phyloP scores from a whole-genome alignment of 1,139 yeast species.

The Candida pseudoviswanathii region DNA sequence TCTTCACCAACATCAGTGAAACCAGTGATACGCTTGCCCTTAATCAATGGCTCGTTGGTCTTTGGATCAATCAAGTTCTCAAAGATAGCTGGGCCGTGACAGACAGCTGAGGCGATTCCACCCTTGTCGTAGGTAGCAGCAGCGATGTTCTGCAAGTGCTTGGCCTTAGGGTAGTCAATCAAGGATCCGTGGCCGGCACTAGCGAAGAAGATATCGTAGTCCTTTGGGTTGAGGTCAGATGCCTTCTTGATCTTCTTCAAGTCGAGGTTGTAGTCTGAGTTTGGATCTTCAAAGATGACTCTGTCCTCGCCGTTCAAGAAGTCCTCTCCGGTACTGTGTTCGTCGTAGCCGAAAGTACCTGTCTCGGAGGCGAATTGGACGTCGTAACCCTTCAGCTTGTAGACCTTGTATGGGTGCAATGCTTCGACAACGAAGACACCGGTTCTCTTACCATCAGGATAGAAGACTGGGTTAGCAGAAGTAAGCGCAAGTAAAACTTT shows the following conservation, averaged over 20 bases:
- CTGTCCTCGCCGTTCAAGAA: slow-evolving; percentile 49
- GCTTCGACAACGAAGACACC: slow-evolving; percentile 62
- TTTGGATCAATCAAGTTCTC: slow-evolving; percentile 42
- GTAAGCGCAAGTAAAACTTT: slow-evolving; percentile 56
- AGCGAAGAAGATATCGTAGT: slow-evolving; percentile 56
- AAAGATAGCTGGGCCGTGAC: slow-evolving; percentile 67
- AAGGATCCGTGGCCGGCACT: slow-evolving; percentile 70
- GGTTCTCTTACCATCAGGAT: slow-evolving; percentile 55
- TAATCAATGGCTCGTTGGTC: slow-evolving; percentile 46
- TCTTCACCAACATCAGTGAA: slow-evolving; percentile 61
- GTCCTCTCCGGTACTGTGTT: slow-evolving; percentile 45
- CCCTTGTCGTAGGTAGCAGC: slow-evolving; percentile 47
- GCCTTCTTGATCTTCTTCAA: slow-evolving; percentile 42
- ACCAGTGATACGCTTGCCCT: slow-evolving; percentile 60
- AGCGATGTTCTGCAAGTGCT: slow-evolving; percentile 47
- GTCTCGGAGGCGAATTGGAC: slow-evolving; percentile 60
- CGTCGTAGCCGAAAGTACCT: slow-evolving; percentile 57
- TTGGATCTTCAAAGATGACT: slow-evolving; percentile 35
- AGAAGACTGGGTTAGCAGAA: slow-evolving; percentile 51
- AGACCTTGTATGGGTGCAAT: slow-evolving; percentile 54
- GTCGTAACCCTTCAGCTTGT: slow-evolving; percentile 48
- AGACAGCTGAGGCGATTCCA: slow-evolving; percentile 63
- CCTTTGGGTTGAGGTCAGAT: slow-evolving; percentile 45
- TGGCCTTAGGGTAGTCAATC: slow-evolving; percentile 58
- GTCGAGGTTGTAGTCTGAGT: slow-evolving; percentile 39